Evolutionary conservation across 106 monocot genomes (phyloP), one percentile per base, ranked within the genome.

Genomic region (Gastrodia elata): DNA sequence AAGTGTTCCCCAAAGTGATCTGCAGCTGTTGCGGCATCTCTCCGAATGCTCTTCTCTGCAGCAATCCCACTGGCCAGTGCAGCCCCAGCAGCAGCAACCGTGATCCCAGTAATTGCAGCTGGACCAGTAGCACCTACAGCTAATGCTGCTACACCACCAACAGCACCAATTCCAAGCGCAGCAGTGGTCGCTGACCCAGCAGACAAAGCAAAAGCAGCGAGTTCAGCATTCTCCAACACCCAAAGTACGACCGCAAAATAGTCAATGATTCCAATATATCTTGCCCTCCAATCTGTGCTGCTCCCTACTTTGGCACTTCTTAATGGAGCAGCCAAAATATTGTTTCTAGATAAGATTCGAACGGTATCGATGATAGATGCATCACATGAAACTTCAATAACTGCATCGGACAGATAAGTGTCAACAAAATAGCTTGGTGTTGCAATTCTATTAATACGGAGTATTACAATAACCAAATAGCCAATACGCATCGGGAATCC

Each of bases 221-320:
- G 81, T 76, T 91, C 93, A 35, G 88, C 88, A 82, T 98, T 93
- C 58, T 93, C 93, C 55, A 98, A 48, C 52, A 98, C 84, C 93
- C 98, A 98, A 1, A 86, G 75, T 71, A 98, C 36, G 49, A 98
- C 79, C 68, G 91, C 88, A 71, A 88, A 83, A 75, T 98, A 93
- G 80, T 93, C 91, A 8, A 98, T 74, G 52, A 98, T 79, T 25
- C 93, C 98, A 52, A 98, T 75, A 73, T 93, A 98, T 43, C 83
- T 83, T n/a, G 65, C 69, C 48, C 70, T 84, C 88, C 88, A 98
- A 73, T 84, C 80, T 27, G 38, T 72, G 41, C 22, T 76, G 39
- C 65, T 68, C 3, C 32, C 74, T 67, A 69, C 55, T 22, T 84
- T 81, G 1, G 84, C 82, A 73, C 91, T 86, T 52, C 71, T 81